Evolutionary conservation across 768 basidiomycete species (phyloP).

Genomic region (Psilocybe tampanensis): DNA sequence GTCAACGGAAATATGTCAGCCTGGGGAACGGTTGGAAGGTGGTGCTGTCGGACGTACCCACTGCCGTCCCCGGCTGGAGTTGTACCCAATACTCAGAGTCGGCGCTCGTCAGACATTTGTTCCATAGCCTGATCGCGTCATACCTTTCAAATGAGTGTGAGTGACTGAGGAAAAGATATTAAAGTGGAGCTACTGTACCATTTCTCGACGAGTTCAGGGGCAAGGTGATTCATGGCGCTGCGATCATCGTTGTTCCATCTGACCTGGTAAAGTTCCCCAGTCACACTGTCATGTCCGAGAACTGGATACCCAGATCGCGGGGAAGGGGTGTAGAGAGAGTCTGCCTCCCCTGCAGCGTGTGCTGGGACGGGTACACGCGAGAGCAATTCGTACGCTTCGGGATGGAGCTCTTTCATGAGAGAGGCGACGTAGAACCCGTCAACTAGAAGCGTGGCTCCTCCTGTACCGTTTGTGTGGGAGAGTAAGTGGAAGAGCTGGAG

Average conservation of each 20-base stretch:
- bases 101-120: conserved; percentile 68
- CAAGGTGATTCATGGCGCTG: conserved; percentile 71
- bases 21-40: too few relatives aligned
- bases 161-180: not conserved
- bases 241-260: conserved; percentile 96
- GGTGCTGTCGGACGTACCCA: conserved; percentile 78
- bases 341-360: conserved; percentile 85
- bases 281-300: conserved; percentile 62
- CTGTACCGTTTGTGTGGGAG: conserved; percentile 76
- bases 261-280: conserved; percentile 71
- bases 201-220: conserved; percentile 62
- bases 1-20: too few relatives aligned
- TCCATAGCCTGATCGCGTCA: conserved; percentile 78
- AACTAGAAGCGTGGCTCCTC: conserved; percentile 90
- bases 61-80: conserved; percentile 82
- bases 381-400: conserved; percentile 69
- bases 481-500: conserved; percentile 95
- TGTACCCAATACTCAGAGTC: conserved; percentile 95
- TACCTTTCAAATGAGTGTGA: conserved; percentile 50
- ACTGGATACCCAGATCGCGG: conserved; percentile 70
- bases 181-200: conserved; percentile 55
- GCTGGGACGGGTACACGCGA: conserved; percentile 71
- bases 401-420: conserved; percentile 71
- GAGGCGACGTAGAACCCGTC: conserved; percentile 94
- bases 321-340: conserved; percentile 55